Evolutionary conservation across 1,284 basidiomycete species (phyloP), one percentile per base, ranked within the genome.

Genomic region (Earliella scabrosa): DNA sequence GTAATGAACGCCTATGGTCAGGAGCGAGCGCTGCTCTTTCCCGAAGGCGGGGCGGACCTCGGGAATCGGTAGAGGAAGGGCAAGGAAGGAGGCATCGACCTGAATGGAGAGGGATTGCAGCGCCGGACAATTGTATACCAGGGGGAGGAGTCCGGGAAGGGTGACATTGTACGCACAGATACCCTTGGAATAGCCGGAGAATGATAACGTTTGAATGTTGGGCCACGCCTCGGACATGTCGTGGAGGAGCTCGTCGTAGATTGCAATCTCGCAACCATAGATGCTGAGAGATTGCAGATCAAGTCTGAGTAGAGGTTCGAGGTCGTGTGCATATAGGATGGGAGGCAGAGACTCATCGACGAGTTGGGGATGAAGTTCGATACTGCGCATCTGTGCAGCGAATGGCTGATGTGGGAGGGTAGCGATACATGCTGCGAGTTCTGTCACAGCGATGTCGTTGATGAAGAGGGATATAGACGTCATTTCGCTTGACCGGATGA

Each of bases 141-240:
- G 23, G 5, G 45, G 32, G 18, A 46, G 32, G 32, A 46, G 45
- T 11, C 45, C 45, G 2, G 45, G 45, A 10, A 46, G 32, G 6
- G 45, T 46, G 6, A 35, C 45, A 14, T 4, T 9, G 21, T 35
- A 46, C 20, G 45, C 20, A 10, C 29, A 46, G 18, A 35, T 16
- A 9, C 10, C 16, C 14, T 11, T 13, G 14, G 4, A 18, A 32
- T 3, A 18, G 10, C 16, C 14, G 14, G n/a, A 2, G 18, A 39
- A 38, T 10, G 29, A 4, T 16, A 39, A n/a, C 3, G 20, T 39
- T 13, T 9, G 6, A 26, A 49, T 39, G 47, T 38, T 39, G 14
- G 38, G 47, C 47, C 47, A 50, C 7, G 47, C 47, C 8, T 13
- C 21, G 26, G 38, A 38, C 36, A 50, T 50, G 23, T 40, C 18